Conservation (phyloP, 805 yeast species). For the Nakazawaea populi region DNA sequence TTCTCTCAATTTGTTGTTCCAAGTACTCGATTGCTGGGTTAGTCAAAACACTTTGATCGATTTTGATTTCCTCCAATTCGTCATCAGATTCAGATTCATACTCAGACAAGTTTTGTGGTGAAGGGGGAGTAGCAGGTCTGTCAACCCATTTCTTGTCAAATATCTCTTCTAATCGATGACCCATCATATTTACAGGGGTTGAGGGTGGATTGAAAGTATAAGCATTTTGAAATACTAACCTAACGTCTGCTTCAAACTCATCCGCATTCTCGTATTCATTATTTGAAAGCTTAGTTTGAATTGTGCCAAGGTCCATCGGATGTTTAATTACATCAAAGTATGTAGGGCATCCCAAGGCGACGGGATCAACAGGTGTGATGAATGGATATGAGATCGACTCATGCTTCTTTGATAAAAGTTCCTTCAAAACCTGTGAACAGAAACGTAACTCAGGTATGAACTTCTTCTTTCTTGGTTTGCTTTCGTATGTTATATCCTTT, state of each 20-base stretch:
- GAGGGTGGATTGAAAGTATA: slow-evolving; percentile 93
- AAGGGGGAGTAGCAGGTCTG: slow-evolving; percentile 64
- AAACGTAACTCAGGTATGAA: slow-evolving; percentile 84
- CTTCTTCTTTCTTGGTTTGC: slow-evolving; percentile 87
- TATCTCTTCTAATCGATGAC: slow-evolving; percentile 80
- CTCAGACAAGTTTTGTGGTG: slow-evolving; percentile 45
- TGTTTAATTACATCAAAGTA: slow-evolving; percentile 80
- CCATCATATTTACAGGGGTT: slow-evolving; percentile 94
- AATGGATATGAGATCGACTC: slow-evolving; percentile 86
- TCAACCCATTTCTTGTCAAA: slow-evolving; percentile 88
- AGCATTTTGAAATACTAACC: slow-evolving; percentile 83
- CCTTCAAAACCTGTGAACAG: slow-evolving; percentile 77
- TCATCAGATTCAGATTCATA: slow-evolving; percentile 35
- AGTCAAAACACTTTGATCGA: slow-evolving; percentile 56
- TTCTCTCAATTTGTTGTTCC: slow-evolving; percentile 79
- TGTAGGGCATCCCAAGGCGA: slow-evolving; percentile 87
- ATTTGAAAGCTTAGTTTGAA: slow-evolving; percentile 72
- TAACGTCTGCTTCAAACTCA: slow-evolving; percentile 77
- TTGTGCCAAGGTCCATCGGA: slow-evolving; percentile 94
- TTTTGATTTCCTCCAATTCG: slow-evolving; percentile 35
- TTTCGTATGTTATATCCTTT: slow-evolving; percentile 87
- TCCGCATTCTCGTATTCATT: slow-evolving; percentile 87
- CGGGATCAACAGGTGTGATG: slow-evolving; percentile 90
- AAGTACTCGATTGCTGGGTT: slow-evolving; percentile 88
- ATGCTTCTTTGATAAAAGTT: slow-evolving; percentile 76